phyloP scores from a whole-genome alignment of 2,329 filamentous ascomycete species.

The Zymoseptoria ardabiliae region DNA sequence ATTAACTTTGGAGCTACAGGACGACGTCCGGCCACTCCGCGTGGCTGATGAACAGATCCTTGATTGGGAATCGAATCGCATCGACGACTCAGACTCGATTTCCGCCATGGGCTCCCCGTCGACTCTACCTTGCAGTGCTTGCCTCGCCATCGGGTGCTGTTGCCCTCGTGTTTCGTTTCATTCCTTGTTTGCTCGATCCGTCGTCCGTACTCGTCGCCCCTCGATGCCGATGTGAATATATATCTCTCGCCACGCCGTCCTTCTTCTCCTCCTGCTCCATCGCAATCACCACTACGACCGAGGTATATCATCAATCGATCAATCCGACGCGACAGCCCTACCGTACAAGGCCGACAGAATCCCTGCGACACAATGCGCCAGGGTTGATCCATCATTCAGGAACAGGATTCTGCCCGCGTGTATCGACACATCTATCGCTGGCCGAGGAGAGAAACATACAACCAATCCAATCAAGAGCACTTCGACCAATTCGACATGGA shows the following conservation, averaged over 20 bases:
- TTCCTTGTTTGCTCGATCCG: not conserved
- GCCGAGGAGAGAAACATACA: not conserved
- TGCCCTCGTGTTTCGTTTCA: not conserved
- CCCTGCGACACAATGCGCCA: not conserved
- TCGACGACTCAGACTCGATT: not conserved
- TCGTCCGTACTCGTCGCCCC: not conserved
- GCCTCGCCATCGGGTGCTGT: not conserved
- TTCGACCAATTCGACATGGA: not conserved
- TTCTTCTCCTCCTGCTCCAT: not conserved
- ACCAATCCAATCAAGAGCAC: not conserved
- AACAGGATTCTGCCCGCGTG: not conserved
- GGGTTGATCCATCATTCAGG: not conserved
- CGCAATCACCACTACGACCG: not conserved
- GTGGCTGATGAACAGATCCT: not conserved
- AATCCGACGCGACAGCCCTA: not conserved
- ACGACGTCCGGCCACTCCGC: not conserved
- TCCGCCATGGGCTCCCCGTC: not conserved
- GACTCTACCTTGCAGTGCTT: not conserved
- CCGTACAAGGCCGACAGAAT: not conserved
- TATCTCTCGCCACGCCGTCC: not conserved
- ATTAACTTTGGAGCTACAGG: not conserved
- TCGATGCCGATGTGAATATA: not conserved
- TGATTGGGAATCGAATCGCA: not conserved
- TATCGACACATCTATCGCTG: not conserved
- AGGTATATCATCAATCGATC: not conserved